phyloP scores from a whole-genome alignment of 208 protist genomes.

The Acanthamoeba divionensis region DNA sequence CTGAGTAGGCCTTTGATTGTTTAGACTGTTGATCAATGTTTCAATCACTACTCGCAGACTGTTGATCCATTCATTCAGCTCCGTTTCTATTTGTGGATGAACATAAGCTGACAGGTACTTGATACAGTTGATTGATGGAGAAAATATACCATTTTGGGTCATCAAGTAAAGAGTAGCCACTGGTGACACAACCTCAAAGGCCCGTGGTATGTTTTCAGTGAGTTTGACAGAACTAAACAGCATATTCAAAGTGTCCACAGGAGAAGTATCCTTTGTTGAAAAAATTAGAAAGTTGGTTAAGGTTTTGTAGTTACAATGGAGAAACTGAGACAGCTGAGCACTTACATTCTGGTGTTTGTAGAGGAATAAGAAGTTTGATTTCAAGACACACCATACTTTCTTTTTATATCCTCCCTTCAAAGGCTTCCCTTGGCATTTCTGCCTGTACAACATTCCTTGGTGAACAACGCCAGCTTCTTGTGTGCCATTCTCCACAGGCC shows the following conservation, averaged over 20 bases:
- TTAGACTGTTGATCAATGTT: conserved; percentile 9
- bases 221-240: conserved; percentile 20
- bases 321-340: not conserved
- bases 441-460: not conserved
- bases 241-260: not conserved
- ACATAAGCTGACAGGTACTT: too few species aligned
- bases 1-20: too few species aligned
- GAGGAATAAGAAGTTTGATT: not conserved
- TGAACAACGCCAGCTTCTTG: not conserved
- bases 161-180: not conserved
- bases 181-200: not conserved
- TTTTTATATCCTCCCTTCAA: too few species aligned
- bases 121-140: too few species aligned
- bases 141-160: not conserved
- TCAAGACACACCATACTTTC: not conserved
- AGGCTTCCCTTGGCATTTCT: not conserved
- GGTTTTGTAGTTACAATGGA: not conserved
- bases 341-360: conserved; percentile 2
- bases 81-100: too few species aligned
- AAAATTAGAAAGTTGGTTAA: not conserved
- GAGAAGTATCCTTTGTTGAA: not conserved
- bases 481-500: too few species aligned
- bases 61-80: not conserved
- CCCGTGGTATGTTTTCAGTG: not conserved
- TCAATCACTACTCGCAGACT: not conserved